Percentiles rank a stretch among this genome's conserved stretches.
Evolutionary conservation across 768 basidiomycete species (phyloP).

Genomic region (Termitomyces eurrhizus): DNA sequence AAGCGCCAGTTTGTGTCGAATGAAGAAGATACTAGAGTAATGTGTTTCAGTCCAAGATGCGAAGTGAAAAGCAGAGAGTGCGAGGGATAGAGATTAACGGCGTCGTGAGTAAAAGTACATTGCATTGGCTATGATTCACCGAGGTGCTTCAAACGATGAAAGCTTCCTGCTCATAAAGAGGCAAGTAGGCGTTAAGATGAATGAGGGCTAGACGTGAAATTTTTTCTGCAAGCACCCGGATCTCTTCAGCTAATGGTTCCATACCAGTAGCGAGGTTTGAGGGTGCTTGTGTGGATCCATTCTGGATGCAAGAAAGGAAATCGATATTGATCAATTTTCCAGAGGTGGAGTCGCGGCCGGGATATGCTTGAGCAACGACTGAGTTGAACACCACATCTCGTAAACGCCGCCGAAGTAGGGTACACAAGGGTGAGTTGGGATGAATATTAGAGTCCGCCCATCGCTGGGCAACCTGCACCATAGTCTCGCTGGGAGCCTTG

Average conservation of each 20-base stretch:
- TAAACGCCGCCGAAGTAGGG: slow-evolving; percentile 59
- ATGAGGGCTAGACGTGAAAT: slow-evolving; percentile 69
- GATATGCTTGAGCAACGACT: slow-evolving; percentile 52
- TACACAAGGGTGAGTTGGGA: slow-evolving; percentile 52
- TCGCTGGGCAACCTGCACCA: slow-evolving; percentile 57
- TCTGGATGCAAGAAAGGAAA: slow-evolving; percentile 17
- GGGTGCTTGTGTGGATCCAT: slow-evolving; percentile 15
- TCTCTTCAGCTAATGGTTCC: slow-evolving; percentile 69
- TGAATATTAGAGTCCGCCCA: slow-evolving; percentile 73
- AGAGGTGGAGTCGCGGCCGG: slow-evolving; percentile 34
- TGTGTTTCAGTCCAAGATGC: not conserved
- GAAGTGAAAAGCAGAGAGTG: not conserved
- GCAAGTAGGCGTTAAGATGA: slow-evolving; percentile 72
- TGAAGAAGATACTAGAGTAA: slow-evolving; percentile 2
- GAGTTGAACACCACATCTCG: slow-evolving; percentile 59
- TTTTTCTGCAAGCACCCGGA: slow-evolving; percentile 63
- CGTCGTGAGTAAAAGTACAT: slow-evolving; percentile 3
- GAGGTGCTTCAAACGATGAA: slow-evolving; percentile 31
- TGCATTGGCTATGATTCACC: slow-evolving; percentile 3
- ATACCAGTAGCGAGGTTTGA: slow-evolving; percentile 50
- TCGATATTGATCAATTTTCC: slow-evolving; percentile 25
- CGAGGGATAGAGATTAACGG: not conserved
- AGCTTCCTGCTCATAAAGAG: slow-evolving; percentile 70
- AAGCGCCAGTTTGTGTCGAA: slow-evolving; percentile 12
- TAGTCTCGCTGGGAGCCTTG: slow-evolving; percentile 43